Evolutionary conservation across 2,329 filamentous ascomycete genomes (phyloP), one percentile per base, ranked within the genome.

Genomic region (Emmonsia crescens): DNA sequence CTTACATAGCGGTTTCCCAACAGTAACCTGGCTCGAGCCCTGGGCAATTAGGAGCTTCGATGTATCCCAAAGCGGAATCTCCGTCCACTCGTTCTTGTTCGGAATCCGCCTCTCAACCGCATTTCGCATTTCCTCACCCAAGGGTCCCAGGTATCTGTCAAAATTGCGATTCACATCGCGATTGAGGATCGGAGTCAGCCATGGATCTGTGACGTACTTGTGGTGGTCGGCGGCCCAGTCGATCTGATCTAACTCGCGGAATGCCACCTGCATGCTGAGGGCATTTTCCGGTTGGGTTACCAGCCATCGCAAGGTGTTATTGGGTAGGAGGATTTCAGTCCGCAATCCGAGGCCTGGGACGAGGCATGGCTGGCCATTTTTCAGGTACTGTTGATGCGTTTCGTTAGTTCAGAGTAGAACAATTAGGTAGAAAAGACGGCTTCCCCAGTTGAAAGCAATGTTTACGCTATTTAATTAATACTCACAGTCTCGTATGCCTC

Each of bases 1-100:
- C 69, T 69, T 60, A 72, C 71, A 73, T 2, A 72, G 62, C 19
- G 69, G 66, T 19, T 67, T 49, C 4, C 71, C 71, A 52, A 73
- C 71, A 1, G 69, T 66, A 46, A 71, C 68, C 54, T 71, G 65
- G 55, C 70, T 71, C 5, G 71, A 69, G 14, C 69, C 64, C 48
- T 68, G 62, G 5, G 61, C 64, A 49, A 73, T 66, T n/a, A 72
- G 57, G 48, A 68, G 67, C 21, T 67, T 60, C 48, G 71, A 65
- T 10, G 64, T 66, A 38, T 69, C 63, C 55, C 69, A 67, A 12
- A 69, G 59, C 24, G 62, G 54, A 29, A 72, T 48, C 16, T 68
- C 66, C 29, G 49, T 67, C 71, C 70, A 73, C 9, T 68, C 60
- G 1, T 63, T 56, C 3, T 60, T 62, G 52, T 71, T 57, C 24